Conservation (phyloP, 2,329 filamentous ascomycete species). For the Calycina marina region DNA sequence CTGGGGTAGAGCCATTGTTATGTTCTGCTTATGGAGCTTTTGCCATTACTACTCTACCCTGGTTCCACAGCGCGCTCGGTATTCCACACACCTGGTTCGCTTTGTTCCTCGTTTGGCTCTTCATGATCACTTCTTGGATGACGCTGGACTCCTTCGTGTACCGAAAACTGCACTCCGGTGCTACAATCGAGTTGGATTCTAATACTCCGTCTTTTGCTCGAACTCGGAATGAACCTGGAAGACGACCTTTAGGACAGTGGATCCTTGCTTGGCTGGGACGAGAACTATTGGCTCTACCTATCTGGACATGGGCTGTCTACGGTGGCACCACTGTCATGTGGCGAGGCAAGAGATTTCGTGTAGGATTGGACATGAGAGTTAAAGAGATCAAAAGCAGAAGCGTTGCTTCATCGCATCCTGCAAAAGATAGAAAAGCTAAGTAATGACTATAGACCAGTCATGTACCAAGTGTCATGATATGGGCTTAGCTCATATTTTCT, state of each 20-base stretch:
- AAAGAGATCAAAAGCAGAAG: conserved; percentile 28
- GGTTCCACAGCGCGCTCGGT: conserved; percentile 36
- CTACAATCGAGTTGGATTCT: conserved; percentile 54
- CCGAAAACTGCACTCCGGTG: conserved; percentile 56
- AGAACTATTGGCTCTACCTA: conserved; percentile 68
- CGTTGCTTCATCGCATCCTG: conserved; percentile 1
- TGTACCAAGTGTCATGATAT: too few species aligned
- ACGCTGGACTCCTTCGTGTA: conserved; percentile 60
- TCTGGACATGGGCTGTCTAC: conserved; percentile 82
- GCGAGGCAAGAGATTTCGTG: conserved; percentile 70
- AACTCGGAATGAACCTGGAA: conserved; percentile 38
- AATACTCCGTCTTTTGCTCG: conserved; percentile 63
- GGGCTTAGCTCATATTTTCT: too few species aligned
- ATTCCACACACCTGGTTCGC: conserved; percentile 52
- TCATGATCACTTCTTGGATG: conserved; percentile 57
- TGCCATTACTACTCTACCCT: conserved; percentile 59
- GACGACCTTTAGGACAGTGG: conserved; percentile 54
- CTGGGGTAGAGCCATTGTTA: conserved; percentile 76
- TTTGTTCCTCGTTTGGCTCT: conserved; percentile 50
- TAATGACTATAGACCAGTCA: too few species aligned
- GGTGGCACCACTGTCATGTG: conserved; percentile 80
- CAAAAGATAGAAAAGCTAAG: not conserved
- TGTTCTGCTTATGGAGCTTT: conserved; percentile 73
- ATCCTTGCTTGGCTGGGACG: conserved; percentile 70
- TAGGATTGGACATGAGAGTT: conserved; percentile 74